Conservation (phyloP, 2,329 filamentous ascomycete genomes). For the Beauveria sp. region DNA sequence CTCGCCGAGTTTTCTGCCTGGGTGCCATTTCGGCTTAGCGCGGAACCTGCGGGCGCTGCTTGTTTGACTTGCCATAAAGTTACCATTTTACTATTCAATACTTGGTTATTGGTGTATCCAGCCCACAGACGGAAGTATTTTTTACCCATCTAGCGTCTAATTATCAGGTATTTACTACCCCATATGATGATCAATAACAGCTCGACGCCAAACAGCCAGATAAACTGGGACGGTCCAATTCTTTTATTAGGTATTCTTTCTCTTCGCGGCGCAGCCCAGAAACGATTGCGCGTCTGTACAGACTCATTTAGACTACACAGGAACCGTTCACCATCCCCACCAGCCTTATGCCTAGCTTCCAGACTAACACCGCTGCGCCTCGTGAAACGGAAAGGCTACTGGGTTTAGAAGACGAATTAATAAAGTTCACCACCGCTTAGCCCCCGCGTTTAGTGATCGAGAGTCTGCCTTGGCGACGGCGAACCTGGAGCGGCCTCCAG, state of each 20-base stretch:
- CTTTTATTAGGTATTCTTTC: neutral
- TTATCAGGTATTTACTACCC: too few species aligned
- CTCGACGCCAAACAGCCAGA: too few species aligned
- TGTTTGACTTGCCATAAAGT: too few species aligned
- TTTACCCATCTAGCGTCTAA: too few species aligned
- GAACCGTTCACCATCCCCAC: neutral
- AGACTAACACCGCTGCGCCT: slow-evolving; percentile 2
- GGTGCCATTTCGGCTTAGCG: too few species aligned
- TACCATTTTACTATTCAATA: too few species aligned
- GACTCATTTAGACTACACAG: neutral
- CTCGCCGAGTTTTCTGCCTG: neutral
- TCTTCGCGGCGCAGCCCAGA: neutral
- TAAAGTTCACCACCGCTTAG: neutral
- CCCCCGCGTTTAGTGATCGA: neutral
- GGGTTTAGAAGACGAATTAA: neutral
- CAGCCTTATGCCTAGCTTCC: neutral
- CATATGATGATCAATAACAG: too few species aligned
- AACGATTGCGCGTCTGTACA: neutral
- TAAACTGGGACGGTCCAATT: too few species aligned
- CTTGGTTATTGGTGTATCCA: too few species aligned
- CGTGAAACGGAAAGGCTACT: neutral
- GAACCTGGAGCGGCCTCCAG: slow-evolving; percentile 1
- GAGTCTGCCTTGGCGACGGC: too few species aligned
- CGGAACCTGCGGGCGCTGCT: too few species aligned
- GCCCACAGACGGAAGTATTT: too few species aligned